These are phyloP conservation scores for Hypoxylon perforatum DNA, from an alignment of 495 filamentous ascomycete species.

Conservation along the genomic window DNA sequence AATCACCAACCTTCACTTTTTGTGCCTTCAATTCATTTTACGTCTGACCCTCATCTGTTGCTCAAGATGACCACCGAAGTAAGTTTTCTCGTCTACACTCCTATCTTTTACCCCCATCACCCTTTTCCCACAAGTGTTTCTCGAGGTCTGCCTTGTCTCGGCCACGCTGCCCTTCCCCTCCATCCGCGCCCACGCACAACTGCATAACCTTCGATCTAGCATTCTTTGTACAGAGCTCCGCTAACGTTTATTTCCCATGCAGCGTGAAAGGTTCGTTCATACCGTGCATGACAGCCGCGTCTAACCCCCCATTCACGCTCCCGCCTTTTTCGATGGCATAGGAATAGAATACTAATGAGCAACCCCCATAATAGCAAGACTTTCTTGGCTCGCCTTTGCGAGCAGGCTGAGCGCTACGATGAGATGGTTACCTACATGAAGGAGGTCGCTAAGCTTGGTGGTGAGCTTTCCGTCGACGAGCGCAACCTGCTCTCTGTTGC, in stretches of 20 bases:
- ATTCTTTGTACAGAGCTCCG: slow-evolving; percentile 37
- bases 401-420: slow-evolving; percentile 99
- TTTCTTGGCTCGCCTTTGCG: slow-evolving; percentile 99
- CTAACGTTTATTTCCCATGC: slow-evolving; percentile 55
- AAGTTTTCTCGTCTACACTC: slow-evolving; percentile 49
- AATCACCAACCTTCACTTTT: slow-evolving; percentile 34
- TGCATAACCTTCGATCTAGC: slow-evolving; percentile 28
- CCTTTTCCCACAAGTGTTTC: slow-evolving; percentile 34
- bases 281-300: slow-evolving; percentile 31
- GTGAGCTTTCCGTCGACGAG: slow-evolving; percentile 97
- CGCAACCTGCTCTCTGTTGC: slow-evolving; percentile 98
- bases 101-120: slow-evolving; percentile 22
- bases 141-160: slow-evolving; percentile 42
- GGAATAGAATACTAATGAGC: slow-evolving; percentile 47
- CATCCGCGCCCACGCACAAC: slow-evolving; percentile 29
- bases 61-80: slow-evolving; percentile 75
- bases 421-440: slow-evolving; percentile 99
- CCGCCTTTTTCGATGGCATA: slow-evolving; percentile 17
- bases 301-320: slow-evolving; percentile 15
- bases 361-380: slow-evolving; percentile 85
- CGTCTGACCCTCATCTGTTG: slow-evolving; percentile 19
- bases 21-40: slow-evolving; percentile 39
- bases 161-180: slow-evolving; percentile 45
- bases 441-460: slow-evolving; percentile 99
- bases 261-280: slow-evolving; percentile 85